Base-by-base conservation (phyloP, 495 filamentous ascomycete species). In the Jackrogersella multiformis region DNA sequence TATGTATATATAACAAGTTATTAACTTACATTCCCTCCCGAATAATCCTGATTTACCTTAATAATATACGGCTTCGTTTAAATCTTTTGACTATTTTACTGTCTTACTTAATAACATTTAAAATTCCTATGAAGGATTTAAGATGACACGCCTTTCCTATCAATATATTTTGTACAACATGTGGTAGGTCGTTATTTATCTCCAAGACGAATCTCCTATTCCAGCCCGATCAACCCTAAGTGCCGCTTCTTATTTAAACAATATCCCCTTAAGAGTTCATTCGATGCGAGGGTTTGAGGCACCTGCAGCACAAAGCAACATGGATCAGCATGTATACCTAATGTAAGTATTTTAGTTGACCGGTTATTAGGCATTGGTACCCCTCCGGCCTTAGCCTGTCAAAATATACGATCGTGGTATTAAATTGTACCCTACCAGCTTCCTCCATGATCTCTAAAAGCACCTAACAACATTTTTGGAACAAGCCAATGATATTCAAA, bases 401-500 rank as follows among this genome's bases (percentile, higher is more conserved):
- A 48, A 6, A 21, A 20, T 52, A 58, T 32, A 9, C n/a, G 26
- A 6, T 15, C 21, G 15, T 8, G 2, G 13, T 49, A n/a, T n/a
- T n/a, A 26, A 23, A 35, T 6, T 34, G 32, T 21, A 12, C 21
- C 21, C 5, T 38, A 7, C 44, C 56, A 13, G 34, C n/a, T 49
- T 65, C 54, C 16, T 54, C 12, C 16, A 46, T 42, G 21, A 35
- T 44, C 49, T 39, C 30, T 26, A 13, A 56, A 26, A 21, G 35
- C 13, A 6, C 10, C 24, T 28, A 38, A 1, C 45, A 32, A 32
- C 20, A 3, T 4, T 48, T 1, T 28, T 10, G n/a, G 5, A 45
- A 45, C 30, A 53, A 44, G 32, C 68, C 68, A 73, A 69, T 73
- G 16, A 56, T 12, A 55, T 8, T 5, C 32, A 53, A 28, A 48